phyloP scores from a whole-genome alignment of 352 stramenopile genomes.

The Globisporangium radiosum region DNA sequence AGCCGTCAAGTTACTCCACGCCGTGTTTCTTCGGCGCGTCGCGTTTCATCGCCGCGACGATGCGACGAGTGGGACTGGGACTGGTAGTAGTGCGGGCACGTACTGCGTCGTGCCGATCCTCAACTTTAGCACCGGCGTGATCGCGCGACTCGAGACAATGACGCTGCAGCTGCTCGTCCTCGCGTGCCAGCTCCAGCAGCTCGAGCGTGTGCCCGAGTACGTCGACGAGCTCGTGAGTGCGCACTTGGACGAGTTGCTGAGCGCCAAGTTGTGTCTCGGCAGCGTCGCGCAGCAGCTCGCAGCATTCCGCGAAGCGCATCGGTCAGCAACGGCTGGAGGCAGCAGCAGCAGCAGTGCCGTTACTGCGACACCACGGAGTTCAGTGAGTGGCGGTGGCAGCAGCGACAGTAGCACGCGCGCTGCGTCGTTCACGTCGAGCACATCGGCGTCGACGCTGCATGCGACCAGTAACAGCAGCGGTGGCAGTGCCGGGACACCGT shows the following conservation, averaged over 20 bases:
- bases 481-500: background rate
- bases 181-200: slow-evolving; percentile 74
- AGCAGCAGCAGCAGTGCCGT: background rate
- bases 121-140: slow-evolving; percentile 79
- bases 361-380: slow-evolving; percentile 7
- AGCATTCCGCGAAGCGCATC: slow-evolving; percentile 38
- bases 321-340: slow-evolving; percentile 23
- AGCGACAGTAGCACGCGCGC: slow-evolving; percentile 7
- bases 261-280: slow-evolving; percentile 63
- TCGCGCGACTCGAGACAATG: slow-evolving; percentile 55
- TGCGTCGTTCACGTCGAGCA: slow-evolving; percentile 16
- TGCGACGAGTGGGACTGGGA: too few species aligned
- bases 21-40: slow-evolving; percentile 71
- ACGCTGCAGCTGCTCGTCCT: slow-evolving; percentile 65
- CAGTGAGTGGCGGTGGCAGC: background rate
- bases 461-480: background rate
- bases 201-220: slow-evolving; percentile 68
- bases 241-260: slow-evolving; percentile 74
- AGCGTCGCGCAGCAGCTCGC: slow-evolving; percentile 67
- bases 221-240: slow-evolving; percentile 55
- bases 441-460: slow-evolving; percentile 8
- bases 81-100: slow-evolving; percentile 1
- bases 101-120: slow-evolving; percentile 76
- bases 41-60: slow-evolving; percentile 42
- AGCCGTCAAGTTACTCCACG: slow-evolving; percentile 64